These are phyloP conservation scores for Syncephalastrum sp. DNA, from an alignment of 371 early-diverging fungal genomes.

Conservation along the genomic window DNA sequence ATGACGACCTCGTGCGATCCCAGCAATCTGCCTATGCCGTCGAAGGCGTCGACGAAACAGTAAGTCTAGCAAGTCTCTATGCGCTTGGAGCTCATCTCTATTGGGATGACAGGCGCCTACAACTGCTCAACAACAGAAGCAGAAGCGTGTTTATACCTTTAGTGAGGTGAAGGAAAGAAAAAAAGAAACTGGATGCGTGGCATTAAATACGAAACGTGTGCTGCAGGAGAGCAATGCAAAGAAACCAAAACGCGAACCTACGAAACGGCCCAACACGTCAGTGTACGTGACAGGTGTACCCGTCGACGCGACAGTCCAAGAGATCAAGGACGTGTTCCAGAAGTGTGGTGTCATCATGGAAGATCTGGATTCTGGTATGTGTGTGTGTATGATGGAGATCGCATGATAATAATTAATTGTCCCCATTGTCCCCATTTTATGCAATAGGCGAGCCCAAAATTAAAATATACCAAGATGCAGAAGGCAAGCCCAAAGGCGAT, in stretches of 20 bases:
- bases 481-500: slow-evolving; percentile 82
- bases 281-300: slow-evolving; percentile 91
- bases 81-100: neutral
- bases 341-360: slow-evolving; percentile 93
- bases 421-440: neutral
- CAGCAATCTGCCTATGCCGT: slow-evolving; percentile 83
- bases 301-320: slow-evolving; percentile 74
- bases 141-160: slow-evolving; percentile 38
- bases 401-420: too few species aligned
- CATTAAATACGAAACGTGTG: slow-evolving; percentile 3
- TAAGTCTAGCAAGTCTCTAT: slow-evolving; percentile 12
- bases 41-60: slow-evolving; percentile 57
- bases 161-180: slow-evolving; percentile 25
- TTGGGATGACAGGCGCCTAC: slow-evolving; percentile 14
- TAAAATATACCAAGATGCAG: slow-evolving; percentile 79
- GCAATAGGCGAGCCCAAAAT: slow-evolving; percentile 77
- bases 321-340: slow-evolving; percentile 73
- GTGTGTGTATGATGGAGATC: too few species aligned
- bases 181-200: neutral
- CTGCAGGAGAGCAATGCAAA: slow-evolving; percentile 29
- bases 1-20: slow-evolving; percentile 69
- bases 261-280: slow-evolving; percentile 64
- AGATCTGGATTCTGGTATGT: slow-evolving; percentile 64
- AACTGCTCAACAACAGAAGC: slow-evolving; percentile 26
- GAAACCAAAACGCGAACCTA: slow-evolving; percentile 53